Evolutionary conservation across 352 stramenopile species (phyloP), one percentile per base, ranked within the genome.

Genomic region (Chrysophaeum taylorii): DNA sequence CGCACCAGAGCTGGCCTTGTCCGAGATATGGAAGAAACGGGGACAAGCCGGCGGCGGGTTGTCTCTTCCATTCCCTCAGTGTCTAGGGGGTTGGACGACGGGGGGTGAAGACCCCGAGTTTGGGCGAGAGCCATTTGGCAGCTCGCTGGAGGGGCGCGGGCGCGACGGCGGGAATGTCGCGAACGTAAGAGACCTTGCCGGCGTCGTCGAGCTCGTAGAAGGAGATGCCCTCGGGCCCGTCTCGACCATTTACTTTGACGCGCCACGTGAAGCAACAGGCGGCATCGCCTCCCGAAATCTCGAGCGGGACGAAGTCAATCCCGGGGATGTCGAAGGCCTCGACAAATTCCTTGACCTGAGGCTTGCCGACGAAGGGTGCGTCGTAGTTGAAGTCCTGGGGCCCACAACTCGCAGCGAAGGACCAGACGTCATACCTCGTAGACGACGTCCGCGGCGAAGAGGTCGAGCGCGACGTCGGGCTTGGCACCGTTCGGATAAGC

Each of bases 351-450:
- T 45, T 42, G 2, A 45, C 57, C 31, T 2, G 12, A 36, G 57
- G 5, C 57, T 66, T 66, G 5, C 57, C 57, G 4, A 66, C 12
- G 35, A 66, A 66, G 12, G 57, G 35, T 2, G 9, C 36, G 2
- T 31, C 33, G 36, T 66, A 66, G 57, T 66, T 66, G n/a, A 66
- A 66, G 57, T 66, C 57, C 57, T 66, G 33, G 57, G n/a, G n/a
- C n/a, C n/a, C n/a, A n/a, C n/a, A n/a, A n/a, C n/a, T n/a, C n/a
- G n/a, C n/a, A n/a, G n/a, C n/a, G n/a, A n/a, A n/a, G n/a, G n/a
- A n/a, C n/a, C n/a, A n/a, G n/a, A n/a, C n/a, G n/a, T n/a, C n/a
- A n/a, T n/a, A n/a, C n/a, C n/a, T n/a, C n/a, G n/a, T n/a, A 21
- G 41, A 48, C 41, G 41, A 48, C 12, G 21, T 21, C 12, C 14